phyloP scores from a whole-genome alignment of 2,329 filamentous ascomycete species.

The Hymenoscyphus salicellus region DNA sequence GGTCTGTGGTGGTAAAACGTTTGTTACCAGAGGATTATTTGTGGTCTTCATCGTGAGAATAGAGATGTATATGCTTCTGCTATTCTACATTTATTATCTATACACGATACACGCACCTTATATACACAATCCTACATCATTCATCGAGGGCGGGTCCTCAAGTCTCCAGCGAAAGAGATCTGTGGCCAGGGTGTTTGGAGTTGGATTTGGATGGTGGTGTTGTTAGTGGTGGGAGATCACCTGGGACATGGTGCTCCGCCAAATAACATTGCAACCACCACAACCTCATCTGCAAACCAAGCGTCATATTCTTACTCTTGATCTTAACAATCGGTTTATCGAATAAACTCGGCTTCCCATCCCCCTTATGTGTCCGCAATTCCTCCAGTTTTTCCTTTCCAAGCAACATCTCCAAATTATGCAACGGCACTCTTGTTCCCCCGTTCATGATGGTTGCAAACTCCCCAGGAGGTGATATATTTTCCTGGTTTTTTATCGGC shows the following conservation, averaged over 20 bases:
- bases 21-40: too few species aligned
- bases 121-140: too few species aligned
- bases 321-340: constrained; percentile 36
- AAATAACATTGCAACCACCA: constrained; percentile 61
- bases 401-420: constrained; percentile 52
- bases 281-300: constrained; percentile 48
- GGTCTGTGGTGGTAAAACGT: too few species aligned
- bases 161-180: too few species aligned
- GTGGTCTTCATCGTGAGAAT: too few species aligned
- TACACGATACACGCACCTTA: too few species aligned
- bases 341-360: constrained; percentile 26
- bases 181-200: too few species aligned
- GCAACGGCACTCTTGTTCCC: constrained; percentile 45
- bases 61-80: too few species aligned
- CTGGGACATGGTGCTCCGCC: constrained; percentile 21
- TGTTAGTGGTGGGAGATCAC: too few species aligned
- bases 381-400: constrained; percentile 45
- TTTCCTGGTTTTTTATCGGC: neutral
- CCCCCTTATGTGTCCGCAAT: constrained; percentile 34
- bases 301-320: constrained; percentile 42
- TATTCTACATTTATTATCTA: too few species aligned
- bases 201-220: too few species aligned
- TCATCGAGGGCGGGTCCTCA: too few species aligned
- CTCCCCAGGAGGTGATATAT: constrained; percentile 33
- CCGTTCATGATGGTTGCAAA: constrained; percentile 48